Percentiles rank a stretch among this genome's conserved stretches.
phyloP scores from a whole-genome alignment of 1,284 basidiomycete genomes.

The Cutaneotrichosporon arboriforme region DNA sequence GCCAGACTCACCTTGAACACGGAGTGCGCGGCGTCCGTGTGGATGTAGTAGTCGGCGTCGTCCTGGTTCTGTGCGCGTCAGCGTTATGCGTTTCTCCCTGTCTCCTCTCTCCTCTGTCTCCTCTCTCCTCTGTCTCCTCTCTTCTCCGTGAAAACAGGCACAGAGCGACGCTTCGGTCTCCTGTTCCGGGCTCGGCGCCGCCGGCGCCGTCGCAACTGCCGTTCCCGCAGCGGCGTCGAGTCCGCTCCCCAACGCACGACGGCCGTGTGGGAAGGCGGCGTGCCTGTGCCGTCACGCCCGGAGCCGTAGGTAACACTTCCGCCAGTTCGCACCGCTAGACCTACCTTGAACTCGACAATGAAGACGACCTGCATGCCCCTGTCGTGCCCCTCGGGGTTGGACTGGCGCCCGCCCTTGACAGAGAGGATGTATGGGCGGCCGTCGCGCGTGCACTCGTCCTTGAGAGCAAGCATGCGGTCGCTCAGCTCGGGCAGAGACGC shows the following conservation, averaged over 20 bases:
- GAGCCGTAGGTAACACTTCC: no score
- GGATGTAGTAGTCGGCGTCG: conserved; percentile 37
- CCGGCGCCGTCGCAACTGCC: no score
- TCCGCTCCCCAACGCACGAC: no score
- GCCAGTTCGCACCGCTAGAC: no score
- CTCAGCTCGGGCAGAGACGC: conserved; percentile 18
- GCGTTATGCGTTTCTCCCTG: neutral
- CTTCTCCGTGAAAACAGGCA: no score
- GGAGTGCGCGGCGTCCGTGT: conserved; percentile 32
- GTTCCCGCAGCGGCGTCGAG: no score
- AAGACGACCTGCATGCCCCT: conserved; percentile 39
- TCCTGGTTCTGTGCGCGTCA: conserved; percentile 15
- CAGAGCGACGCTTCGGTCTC: no score
- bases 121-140: no score
- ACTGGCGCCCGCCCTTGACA: conserved; percentile 35
- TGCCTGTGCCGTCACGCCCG: no score
- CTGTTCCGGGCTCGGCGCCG: no score
- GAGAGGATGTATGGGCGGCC: conserved; percentile 30
- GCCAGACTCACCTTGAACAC: conserved; percentile 34
- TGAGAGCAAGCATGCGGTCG: conserved; percentile 25
- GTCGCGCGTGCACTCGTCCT: conserved; percentile 24
- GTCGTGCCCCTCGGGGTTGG: conserved; percentile 30
- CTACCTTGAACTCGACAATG: conserved; percentile 34
- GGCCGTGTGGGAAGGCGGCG: no score
- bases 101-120: no score